Conservation (phyloP, 2,329 filamentous ascomycete species). For the Fusarium pseudocircinatum region DNA sequence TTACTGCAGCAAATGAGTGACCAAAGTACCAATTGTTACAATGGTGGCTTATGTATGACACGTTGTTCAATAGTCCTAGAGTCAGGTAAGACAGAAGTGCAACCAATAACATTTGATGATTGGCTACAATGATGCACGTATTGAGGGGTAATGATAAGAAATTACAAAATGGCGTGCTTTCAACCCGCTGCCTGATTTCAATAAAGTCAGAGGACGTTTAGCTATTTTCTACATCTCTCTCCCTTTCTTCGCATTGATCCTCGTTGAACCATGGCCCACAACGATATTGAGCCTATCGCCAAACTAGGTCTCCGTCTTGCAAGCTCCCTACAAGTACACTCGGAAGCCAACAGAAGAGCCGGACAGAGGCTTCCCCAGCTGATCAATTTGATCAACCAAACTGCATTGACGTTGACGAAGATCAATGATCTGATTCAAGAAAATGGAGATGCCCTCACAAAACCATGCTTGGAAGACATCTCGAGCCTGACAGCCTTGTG, state of each 20-base stretch:
- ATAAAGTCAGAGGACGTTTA: neutral
- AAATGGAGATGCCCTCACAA: neutral
- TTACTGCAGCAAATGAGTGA: neutral
- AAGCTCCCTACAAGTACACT: accelerated
- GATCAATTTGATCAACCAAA: neutral
- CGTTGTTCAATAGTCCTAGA: neutral
- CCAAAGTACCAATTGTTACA: neutral
- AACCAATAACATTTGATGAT: neutral
- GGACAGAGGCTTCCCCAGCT: neutral
- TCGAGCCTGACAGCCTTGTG: accelerated
- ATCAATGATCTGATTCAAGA: neutral
- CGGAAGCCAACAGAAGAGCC: neutral
- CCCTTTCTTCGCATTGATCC: accelerated
- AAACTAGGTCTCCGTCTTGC: neutral
- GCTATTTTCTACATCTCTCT: accelerated
- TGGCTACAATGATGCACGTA: neutral
- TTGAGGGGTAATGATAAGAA: neutral
- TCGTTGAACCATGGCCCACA: neutral
- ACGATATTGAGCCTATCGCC: neutral
- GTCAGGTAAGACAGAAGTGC: neutral
- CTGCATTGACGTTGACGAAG: accelerated
- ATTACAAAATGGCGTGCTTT: accelerated
- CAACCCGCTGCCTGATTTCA: neutral
- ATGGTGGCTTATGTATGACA: neutral
- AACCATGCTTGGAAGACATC: neutral